Evolutionary conservation across 2,329 filamentous ascomycete genomes (phyloP), one percentile per base, ranked within the genome.

Genomic region (Clarireedia monteithiana): DNA sequence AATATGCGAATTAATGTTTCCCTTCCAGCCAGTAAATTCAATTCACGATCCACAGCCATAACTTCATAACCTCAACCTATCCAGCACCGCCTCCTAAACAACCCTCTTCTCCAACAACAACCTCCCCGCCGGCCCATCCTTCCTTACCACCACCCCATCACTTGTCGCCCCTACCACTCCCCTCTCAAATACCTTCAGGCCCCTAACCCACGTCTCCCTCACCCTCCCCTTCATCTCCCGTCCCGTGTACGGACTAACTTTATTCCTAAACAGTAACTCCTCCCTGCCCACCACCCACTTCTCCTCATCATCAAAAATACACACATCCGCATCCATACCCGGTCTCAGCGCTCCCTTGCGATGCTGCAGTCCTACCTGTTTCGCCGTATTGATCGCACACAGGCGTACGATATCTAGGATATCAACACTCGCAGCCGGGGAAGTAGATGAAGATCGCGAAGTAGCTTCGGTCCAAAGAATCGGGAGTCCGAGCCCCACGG

Each of bases 321-420:
- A 94, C 45, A 97, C 79, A 68, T 97, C 92, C 0, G 86, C 92
- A 71, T 97, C 92, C 72, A 90, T 86, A 0, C 92, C 92, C 0
- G 83, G 86, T 57, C 78, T 80, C 42, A 96, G 73, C 52, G 85
- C 85, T n/a, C 91, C 91, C 74, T 96, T 96, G 62, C 78, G 79
- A 63, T 88, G 81, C 57, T 87, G 78, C 3, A 97, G 77, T 0
- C 94, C 94, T 12, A 97, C 90, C 70, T 99, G 94, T 67, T 79
- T 78, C 0, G 94, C 89, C 0, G 94, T 96, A 63, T 92, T 92
- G 65, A 84, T 80, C 64, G 87, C 88, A 76, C 92, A 97, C 71
- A 95, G 85, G 3, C 85, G 80, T 2, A 92, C 91, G 14, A 97
- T 85, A 66, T 96, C 89, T 57, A 88, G 77, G 23, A 96, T 75